Evolutionary conservation across 148 eudicot species (phyloP).

Genomic region (Cornus controversa): DNA sequence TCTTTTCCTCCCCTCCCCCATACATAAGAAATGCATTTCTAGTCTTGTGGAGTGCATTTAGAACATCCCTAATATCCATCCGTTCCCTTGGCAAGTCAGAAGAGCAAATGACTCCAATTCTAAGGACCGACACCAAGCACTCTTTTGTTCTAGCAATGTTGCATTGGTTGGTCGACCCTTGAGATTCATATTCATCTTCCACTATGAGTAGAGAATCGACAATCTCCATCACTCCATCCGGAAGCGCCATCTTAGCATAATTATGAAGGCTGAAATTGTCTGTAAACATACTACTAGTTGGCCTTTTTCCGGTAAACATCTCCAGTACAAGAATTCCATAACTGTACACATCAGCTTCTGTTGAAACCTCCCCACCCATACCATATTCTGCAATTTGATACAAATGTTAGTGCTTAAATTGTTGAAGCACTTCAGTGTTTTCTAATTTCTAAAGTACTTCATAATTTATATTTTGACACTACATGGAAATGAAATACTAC

Average conservation of each 20-base stretch:
- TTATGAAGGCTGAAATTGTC: background rate
- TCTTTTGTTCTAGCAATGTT: background rate
- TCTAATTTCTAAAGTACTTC: no score
- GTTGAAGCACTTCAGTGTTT: no score
- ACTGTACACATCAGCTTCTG: background rate
- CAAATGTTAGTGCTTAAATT: no score
- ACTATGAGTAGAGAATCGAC: background rate
- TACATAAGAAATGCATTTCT: background rate
- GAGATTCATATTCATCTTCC: background rate
- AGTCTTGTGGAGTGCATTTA: background rate
- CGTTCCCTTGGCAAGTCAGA: background rate
- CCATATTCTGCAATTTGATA: no score
- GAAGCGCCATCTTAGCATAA: constrained; percentile 1
- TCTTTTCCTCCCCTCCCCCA: no score
- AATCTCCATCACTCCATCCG: background rate
- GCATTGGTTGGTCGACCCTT: no score
- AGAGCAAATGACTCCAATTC: constrained; percentile 3
- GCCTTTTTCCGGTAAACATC: constrained; percentile 1
- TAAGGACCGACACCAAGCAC: background rate
- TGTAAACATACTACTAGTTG: background rate
- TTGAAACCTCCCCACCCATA: no score
- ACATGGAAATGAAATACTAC: no score
- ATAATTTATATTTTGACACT: no score
- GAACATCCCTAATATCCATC: background rate
- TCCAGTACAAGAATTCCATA: constrained; percentile 3